phyloP scores from a whole-genome alignment of 2,329 filamentous ascomycete species.

The Aureobasidium sp. region DNA sequence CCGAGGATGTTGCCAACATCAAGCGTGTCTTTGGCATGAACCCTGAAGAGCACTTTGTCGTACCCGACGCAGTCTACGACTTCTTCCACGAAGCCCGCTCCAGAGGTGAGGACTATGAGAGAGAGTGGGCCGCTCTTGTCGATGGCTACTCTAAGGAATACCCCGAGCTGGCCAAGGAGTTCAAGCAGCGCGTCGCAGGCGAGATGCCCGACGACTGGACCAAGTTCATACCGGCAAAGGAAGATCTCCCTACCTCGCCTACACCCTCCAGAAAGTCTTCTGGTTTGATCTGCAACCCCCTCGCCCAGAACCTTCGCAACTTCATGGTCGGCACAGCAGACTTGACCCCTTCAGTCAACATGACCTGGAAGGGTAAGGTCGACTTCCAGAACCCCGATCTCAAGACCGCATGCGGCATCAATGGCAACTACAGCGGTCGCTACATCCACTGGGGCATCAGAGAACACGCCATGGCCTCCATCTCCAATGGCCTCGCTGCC shows the following conservation, averaged over 20 bases:
- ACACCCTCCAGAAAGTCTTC: constrained; percentile 47
- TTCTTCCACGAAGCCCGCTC: constrained; percentile 47
- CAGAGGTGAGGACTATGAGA: constrained; percentile 42
- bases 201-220: constrained; percentile 43
- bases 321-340: constrained; percentile 35
- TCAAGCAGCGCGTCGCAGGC: constrained; percentile 43
- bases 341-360: constrained; percentile 33
- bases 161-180: constrained; percentile 46
- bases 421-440: constrained; percentile 46
- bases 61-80: constrained; percentile 39
- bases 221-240: constrained; percentile 42
- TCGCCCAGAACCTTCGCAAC: constrained; percentile 27
- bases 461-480: constrained; percentile 55
- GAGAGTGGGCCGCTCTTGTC: constrained; percentile 44
- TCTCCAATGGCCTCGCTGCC: constrained; percentile 37
- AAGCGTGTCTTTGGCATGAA: constrained; percentile 48
- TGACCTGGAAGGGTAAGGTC: constrained; percentile 39
- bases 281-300: constrained; percentile 36
- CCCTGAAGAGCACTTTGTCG: constrained; percentile 33
- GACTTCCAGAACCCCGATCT: constrained; percentile 42
- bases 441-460: constrained; percentile 54
- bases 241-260: constrained; percentile 39
- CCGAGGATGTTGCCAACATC: constrained; percentile 48
- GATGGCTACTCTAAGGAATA: constrained; percentile 38
- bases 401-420: constrained; percentile 39